A percentile compares a stretch with the other conserved stretches of the same genome.
These are phyloP conservation scores for Alternaria burnsii DNA, from an alignment of 2,329 filamentous ascomycete species.

Conservation along the genomic window DNA sequence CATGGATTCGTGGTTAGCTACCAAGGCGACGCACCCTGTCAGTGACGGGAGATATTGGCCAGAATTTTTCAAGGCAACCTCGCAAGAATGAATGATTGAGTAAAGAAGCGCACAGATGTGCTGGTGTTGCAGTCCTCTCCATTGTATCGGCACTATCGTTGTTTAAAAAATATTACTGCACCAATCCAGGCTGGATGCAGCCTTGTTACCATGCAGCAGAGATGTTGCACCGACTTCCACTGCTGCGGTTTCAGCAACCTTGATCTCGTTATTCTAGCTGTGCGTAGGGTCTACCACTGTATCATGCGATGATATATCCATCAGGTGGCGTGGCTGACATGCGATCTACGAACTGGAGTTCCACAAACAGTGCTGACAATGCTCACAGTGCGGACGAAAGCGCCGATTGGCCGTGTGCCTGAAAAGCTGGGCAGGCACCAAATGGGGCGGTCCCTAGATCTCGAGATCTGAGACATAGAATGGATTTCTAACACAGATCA, in stretches of 20 bases:
- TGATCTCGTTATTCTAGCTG: not conserved
- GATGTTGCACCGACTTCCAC: not conserved
- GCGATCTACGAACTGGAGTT: slow-evolving; percentile 6
- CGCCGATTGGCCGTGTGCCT: slow-evolving; percentile 26
- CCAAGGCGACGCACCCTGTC: slow-evolving; percentile 3
- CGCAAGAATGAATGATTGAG: not conserved
- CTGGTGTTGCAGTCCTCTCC: not conserved
- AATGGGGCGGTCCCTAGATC: not conserved
- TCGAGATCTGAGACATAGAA: slow-evolving; percentile 14
- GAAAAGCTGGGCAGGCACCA: not conserved
- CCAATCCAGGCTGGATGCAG: not conserved
- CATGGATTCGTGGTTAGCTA: slow-evolving; percentile 5
- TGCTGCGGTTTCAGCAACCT: not conserved
- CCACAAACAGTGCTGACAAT: not conserved
- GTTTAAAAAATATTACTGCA: not conserved
- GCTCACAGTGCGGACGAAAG: not conserved
- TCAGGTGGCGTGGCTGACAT: slow-evolving; percentile 8
- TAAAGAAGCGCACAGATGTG: not conserved
- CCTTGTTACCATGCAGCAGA: not conserved
- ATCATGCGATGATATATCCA: not conserved
- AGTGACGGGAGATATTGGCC: slow-evolving; percentile 22
- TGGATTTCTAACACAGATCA: not conserved
- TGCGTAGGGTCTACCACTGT: not conserved
- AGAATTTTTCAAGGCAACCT: not conserved
- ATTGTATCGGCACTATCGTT: not conserved